phyloP scores from a whole-genome alignment of 768 basidiomycete species.

The Tulasnella sp. region DNA sequence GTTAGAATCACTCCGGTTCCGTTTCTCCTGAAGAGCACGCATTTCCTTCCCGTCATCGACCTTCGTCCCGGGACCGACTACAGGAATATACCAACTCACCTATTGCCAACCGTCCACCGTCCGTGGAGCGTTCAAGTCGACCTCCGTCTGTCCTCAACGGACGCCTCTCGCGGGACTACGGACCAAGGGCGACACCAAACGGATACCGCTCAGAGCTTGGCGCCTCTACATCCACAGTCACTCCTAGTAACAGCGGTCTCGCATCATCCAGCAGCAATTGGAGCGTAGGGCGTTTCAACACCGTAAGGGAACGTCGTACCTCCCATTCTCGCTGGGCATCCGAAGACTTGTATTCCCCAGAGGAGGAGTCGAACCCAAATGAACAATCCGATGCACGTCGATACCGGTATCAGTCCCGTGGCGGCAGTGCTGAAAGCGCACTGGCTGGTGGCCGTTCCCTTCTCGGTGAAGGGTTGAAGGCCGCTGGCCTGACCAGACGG shows the following conservation, averaged over 20 bases:
- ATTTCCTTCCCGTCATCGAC: neutral
- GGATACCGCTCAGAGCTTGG: neutral
- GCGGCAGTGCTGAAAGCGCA: conserved; percentile 60
- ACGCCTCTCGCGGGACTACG: no score
- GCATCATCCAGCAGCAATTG: neutral
- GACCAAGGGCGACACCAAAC: neutral
- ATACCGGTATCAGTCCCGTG: conserved; percentile 40
- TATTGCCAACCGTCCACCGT: neutral
- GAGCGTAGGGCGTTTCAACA: neutral
- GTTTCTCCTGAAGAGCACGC: neutral
- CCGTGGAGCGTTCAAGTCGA: neutral
- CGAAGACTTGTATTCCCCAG: conserved; percentile 1
- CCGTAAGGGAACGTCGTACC: neutral
- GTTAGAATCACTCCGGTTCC: neutral
- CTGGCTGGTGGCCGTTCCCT: conserved; percentile 42
- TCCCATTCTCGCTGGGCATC: conserved; percentile 6
- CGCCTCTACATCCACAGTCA: neutral
- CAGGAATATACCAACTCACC: neutral
- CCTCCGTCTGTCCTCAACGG: neutral
- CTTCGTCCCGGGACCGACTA: neutral
- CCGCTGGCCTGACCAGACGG: conserved; percentile 45
- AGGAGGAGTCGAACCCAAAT: neutral
- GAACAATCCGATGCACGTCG: neutral
- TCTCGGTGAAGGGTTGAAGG: conserved; percentile 53
- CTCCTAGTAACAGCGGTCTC: conserved; percentile 1